phyloP scores from a whole-genome alignment of 2,329 filamentous ascomycete genomes.

The Paecilomyces sp. region DNA sequence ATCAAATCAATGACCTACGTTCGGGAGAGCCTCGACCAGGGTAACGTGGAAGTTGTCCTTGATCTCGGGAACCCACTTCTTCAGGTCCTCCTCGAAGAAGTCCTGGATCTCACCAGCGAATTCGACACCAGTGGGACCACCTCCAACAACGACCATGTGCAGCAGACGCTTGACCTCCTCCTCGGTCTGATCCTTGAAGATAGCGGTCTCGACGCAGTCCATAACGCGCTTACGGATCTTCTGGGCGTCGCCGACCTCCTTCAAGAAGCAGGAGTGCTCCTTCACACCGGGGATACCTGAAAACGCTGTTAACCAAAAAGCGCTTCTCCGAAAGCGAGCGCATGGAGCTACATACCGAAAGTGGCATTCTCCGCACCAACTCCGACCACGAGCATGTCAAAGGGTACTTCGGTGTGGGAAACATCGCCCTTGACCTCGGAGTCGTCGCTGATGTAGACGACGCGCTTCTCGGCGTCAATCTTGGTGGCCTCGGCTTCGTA shows the following conservation, averaged over 20 bases:
- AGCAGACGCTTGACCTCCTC: constrained; percentile 90
- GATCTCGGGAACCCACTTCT: constrained; percentile 96
- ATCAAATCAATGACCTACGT: constrained; percentile 42
- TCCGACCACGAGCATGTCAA: constrained; percentile 96
- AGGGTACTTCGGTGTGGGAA: constrained; percentile 80
- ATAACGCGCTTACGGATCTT: constrained; percentile 97
- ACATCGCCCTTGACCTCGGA: constrained; percentile 85
- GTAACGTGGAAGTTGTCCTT: constrained; percentile 93
- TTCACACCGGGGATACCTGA: constrained; percentile 79
- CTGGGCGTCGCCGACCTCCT: constrained; percentile 96
- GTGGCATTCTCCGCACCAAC: constrained; percentile 98
- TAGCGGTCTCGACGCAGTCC: constrained; percentile 98
- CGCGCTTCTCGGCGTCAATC: constrained; percentile 85
- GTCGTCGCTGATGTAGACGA: constrained; percentile 83
- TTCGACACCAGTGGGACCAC: constrained; percentile 93
- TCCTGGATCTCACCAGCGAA: constrained; percentile 98
- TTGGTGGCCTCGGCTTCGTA: constrained; percentile 97
- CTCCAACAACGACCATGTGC: constrained; percentile 95
- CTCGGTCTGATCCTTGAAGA: constrained; percentile 87
- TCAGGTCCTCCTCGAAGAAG: constrained; percentile 97
- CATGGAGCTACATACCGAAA: constrained; percentile 56
- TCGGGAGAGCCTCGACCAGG: constrained; percentile 92
- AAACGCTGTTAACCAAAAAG: constrained; percentile 5
- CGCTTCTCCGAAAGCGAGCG: background rate
- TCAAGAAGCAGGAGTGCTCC: constrained; percentile 95